Base-by-base conservation (phyloP, 1,139 yeast species). In the Candida labiduridarum region DNA sequence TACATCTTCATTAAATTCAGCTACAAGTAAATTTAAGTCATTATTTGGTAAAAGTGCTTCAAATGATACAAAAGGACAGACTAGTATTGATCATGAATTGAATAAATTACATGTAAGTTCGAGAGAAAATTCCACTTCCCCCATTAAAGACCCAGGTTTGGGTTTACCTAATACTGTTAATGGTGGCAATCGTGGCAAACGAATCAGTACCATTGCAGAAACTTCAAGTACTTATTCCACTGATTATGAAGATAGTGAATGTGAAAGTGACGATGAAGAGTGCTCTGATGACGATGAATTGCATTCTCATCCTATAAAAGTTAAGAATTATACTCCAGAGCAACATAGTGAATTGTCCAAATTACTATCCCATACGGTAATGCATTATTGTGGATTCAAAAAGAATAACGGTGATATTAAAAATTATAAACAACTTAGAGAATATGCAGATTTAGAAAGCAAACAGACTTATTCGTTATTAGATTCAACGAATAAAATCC, bases 291-390 rank as follows among this genome's bases (percentile, higher is more conserved):
- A 64, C 4, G 50, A 49, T 9, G 47, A 58, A 29, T 47, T 55
- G 33, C 77, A 72, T 49, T 47, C 58, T 8, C 76, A 71, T 51
- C 61, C 63, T 10, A 52, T 68, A 11, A 66, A 67, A 44, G 52
- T 56, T 12, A 59, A 63, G 41, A 60, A 56, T 11, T 49, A 48
- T 4, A 38, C 51, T 9, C 29, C 29, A 10, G 41, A 38, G 19
- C 41, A 38, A 12, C 59, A 55, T 47, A 52, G 56, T 29, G 58
- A 56, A 43, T 49, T 62, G 33, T 56, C 58, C 0, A 54, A 65
- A 6, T 73, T 67, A 46, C 56, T 69, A 16, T 61, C 66, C 5
- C 59, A 71, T 14, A 69, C 71, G 70, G 73, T 68, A n/a, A 68
- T 66, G 54, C 25, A 22, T 22, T 22, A 22, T 22, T 71, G 75